A percentile compares a stretch with the other conserved stretches of the same genome.
Conservation (phyloP, 768 basidiomycete genomes). For the Leccinum fibrillosum region DNA sequence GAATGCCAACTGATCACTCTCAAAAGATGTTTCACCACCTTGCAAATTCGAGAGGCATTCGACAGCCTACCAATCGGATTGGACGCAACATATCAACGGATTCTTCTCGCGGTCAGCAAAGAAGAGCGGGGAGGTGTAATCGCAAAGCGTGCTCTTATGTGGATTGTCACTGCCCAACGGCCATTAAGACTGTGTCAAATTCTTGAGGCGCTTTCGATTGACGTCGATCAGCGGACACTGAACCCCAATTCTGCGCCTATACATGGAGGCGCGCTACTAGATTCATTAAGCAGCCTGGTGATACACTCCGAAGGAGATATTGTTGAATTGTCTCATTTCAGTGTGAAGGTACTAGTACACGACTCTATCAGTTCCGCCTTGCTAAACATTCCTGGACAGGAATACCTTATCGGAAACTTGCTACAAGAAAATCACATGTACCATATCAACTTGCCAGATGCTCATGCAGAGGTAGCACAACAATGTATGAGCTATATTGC, state of each 20-base stretch:
- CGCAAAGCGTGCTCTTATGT: background rate
- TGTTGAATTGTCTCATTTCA: background rate
- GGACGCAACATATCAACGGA: background rate
- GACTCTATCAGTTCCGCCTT: background rate
- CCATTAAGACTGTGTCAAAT: background rate
- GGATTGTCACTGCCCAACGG: accelerated
- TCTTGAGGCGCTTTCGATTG: background rate
- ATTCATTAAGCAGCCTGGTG: background rate
- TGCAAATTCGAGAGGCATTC: background rate
- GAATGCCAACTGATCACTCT: background rate
- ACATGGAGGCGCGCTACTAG: background rate
- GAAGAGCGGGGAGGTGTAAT: background rate
- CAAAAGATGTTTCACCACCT: background rate
- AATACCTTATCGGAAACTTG: background rate
- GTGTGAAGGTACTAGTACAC: background rate
- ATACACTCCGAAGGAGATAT: background rate
- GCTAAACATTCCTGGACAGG: background rate
- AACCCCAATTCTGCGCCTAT: background rate
- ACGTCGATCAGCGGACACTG: background rate
- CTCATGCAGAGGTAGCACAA: background rate
- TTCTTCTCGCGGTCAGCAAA: background rate
- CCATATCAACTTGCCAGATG: background rate
- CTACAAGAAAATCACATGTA: background rate
- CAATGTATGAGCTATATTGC: background rate
- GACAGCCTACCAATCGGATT: background rate